Conservation (phyloP, 108 stramenopile genomes). For the Fistulifera pelliculosa region DNA sequence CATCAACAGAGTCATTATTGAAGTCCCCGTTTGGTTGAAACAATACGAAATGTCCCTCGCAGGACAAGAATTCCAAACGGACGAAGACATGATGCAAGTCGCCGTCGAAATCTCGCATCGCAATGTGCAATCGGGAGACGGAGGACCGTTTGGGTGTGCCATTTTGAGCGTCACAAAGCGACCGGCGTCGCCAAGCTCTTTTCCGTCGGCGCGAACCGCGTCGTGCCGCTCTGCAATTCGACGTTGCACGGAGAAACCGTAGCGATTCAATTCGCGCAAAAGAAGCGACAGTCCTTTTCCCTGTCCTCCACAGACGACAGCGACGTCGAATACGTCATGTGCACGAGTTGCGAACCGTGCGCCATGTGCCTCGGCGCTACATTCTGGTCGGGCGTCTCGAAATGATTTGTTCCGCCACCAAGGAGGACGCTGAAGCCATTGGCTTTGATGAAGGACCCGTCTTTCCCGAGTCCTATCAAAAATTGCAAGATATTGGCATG, state of each 20-base stretch:
- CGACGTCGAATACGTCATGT: constrained; percentile 53
- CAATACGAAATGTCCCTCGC: constrained; percentile 28
- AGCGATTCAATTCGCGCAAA: constrained; percentile 79
- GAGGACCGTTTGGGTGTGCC: constrained; percentile 77
- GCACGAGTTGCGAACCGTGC: constrained; percentile 80
- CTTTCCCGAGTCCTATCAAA: constrained; percentile 59
- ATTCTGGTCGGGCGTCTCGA: constrained; percentile 77
- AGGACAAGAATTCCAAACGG: constrained; percentile 37
- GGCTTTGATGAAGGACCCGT: constrained; percentile 87
- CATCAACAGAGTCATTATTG: constrained; percentile 16
- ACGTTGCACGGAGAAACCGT: constrained; percentile 81
- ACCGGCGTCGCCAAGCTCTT: constrained; percentile 31
- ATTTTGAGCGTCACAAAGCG: constrained; percentile 59
- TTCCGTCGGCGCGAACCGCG: constrained; percentile 69
- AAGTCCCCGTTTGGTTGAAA: constrained; percentile 59
- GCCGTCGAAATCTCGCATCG: constrained; percentile 57
- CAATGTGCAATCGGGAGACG: constrained; percentile 60
- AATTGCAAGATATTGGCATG: constrained; percentile 54
- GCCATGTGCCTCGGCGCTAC: constrained; percentile 78
- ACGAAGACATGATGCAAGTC: constrained; percentile 76
- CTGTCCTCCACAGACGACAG: constrained; percentile 22
- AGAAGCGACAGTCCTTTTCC: constrained; percentile 40
- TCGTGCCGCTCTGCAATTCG: constrained; percentile 66
- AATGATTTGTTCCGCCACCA: constrained; percentile 67
- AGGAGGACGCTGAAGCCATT: constrained; percentile 76